Evolutionary conservation across 176 grass and related monocot species (phyloP).

Genomic region (Ensete ventricosum): DNA sequence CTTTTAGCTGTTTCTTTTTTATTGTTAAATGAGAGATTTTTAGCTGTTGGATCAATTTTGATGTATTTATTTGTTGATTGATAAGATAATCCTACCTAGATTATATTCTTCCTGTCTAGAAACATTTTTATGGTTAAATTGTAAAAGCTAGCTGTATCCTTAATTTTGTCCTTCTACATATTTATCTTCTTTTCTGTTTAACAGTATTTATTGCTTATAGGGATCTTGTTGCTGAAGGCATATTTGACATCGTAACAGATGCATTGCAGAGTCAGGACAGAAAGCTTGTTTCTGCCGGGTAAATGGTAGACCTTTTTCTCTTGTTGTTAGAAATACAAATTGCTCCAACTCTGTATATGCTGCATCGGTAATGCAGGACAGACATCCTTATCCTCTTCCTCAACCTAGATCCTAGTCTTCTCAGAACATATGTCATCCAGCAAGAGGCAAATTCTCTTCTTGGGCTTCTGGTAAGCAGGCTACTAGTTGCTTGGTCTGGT

Average conservation of each 20-base stretch:
- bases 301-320: constrained; percentile 12
- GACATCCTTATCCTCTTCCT: constrained; percentile 62
- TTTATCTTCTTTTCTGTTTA: not conserved
- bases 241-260: constrained; percentile 67
- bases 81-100: too few species aligned
- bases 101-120: too few species aligned
- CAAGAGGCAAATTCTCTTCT: constrained; percentile 74
- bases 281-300: constrained; percentile 62
- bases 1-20: too few species aligned
- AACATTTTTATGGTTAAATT: too few species aligned
- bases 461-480: constrained; percentile 53
- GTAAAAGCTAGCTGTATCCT: too few species aligned
- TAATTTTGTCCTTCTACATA: too few species aligned
- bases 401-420: constrained; percentile 50
- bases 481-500: constrained; percentile 5
- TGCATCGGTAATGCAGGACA: constrained; percentile 47
- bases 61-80: too few species aligned
- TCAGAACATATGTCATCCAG: constrained; percentile 47
- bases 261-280: constrained; percentile 65
- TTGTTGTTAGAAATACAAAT: not conserved
- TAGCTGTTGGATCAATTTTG: too few species aligned
- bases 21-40: too few species aligned
- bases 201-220: constrained; percentile 38
- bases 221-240: constrained; percentile 56
- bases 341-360: constrained; percentile 7